phyloP scores from a whole-genome alignment of 2,329 filamentous ascomycete species.

The Colletotrichum melonis region DNA sequence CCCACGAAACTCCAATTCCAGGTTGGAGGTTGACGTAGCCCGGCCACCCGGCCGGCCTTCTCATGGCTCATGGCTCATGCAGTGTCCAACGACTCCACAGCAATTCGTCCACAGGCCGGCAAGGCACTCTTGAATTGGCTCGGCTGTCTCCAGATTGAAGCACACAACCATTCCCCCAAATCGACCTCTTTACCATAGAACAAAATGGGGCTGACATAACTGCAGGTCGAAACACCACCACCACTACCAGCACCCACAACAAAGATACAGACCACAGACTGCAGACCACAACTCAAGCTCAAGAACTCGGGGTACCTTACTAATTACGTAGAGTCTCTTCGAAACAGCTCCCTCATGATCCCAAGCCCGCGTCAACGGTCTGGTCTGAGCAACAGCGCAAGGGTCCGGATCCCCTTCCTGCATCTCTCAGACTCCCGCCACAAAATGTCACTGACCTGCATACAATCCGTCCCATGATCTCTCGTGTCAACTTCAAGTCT shows the following conservation, averaged over 20 bases:
- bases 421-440: not conserved
- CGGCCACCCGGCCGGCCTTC: not conserved
- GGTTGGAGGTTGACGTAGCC: not conserved
- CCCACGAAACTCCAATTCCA: not conserved
- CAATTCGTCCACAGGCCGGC: not conserved
- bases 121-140: not conserved
- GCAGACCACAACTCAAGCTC: not conserved
- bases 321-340: not conserved
- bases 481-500: conserved; percentile 17
- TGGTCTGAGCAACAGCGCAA: conserved; percentile 3
- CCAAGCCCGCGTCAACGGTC: conserved; percentile 2
- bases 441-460: not conserved
- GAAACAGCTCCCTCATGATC: conserved; percentile 9
- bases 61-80: not conserved
- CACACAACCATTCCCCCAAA: not conserved
- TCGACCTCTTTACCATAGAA: not conserved
- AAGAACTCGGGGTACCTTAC: not conserved
- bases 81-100: not conserved
- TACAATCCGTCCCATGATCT: conserved; percentile 20
- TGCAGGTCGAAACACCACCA: not conserved
- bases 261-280: not conserved
- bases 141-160: not conserved
- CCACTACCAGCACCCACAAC: not conserved
- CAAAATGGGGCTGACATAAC: conserved; percentile 3
- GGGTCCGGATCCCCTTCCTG: conserved; percentile 4